These are phyloP conservation scores for Fusarium humuli DNA, from an alignment of 2,329 filamentous ascomycete genomes.

Conservation along the genomic window DNA sequence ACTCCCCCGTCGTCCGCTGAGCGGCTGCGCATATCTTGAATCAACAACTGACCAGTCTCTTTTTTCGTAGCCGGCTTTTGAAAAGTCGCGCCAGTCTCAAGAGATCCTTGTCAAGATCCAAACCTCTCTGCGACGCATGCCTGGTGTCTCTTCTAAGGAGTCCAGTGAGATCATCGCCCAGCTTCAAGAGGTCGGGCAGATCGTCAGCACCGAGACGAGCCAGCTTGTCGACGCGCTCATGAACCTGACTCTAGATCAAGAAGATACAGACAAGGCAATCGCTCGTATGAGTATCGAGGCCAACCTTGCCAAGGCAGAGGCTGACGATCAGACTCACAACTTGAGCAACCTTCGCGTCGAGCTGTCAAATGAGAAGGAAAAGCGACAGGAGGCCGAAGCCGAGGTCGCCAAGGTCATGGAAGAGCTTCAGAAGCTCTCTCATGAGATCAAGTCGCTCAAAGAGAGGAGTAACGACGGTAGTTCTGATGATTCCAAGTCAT, in stretches of 20 bases:
- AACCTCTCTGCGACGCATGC: slow-evolving; percentile 55
- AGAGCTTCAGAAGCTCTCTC: slow-evolving; percentile 44
- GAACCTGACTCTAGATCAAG: slow-evolving; percentile 53
- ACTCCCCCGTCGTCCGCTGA: neutral
- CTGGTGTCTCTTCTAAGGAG: slow-evolving; percentile 52
- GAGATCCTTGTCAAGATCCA: slow-evolving; percentile 54
- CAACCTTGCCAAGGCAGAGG: slow-evolving; percentile 51
- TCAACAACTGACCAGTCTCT: neutral
- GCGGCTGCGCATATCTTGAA: neutral
- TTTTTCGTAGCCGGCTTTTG: slow-evolving; percentile 50
- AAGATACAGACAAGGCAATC: slow-evolving; percentile 55
- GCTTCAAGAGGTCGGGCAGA: slow-evolving; percentile 53
- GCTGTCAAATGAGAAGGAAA: slow-evolving; percentile 49
- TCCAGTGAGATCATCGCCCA: slow-evolving; percentile 51
- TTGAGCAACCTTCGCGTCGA: slow-evolving; percentile 50
- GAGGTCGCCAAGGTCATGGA: slow-evolving; percentile 46
- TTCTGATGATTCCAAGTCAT: slow-evolving; percentile 31
- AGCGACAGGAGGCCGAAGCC: slow-evolving; percentile 46
- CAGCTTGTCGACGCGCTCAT: slow-evolving; percentile 54
- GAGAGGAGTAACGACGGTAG: slow-evolving; percentile 38
- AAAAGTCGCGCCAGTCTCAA: slow-evolving; percentile 50
- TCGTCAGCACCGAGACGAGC: slow-evolving; percentile 54
- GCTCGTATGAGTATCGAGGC: slow-evolving; percentile 55
- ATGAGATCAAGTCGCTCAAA: slow-evolving; percentile 48
- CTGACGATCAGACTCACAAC: slow-evolving; percentile 50